Evolutionary conservation across 768 basidiomycete genomes (phyloP).

Genomic region (Auriscalpium vulgare): DNA sequence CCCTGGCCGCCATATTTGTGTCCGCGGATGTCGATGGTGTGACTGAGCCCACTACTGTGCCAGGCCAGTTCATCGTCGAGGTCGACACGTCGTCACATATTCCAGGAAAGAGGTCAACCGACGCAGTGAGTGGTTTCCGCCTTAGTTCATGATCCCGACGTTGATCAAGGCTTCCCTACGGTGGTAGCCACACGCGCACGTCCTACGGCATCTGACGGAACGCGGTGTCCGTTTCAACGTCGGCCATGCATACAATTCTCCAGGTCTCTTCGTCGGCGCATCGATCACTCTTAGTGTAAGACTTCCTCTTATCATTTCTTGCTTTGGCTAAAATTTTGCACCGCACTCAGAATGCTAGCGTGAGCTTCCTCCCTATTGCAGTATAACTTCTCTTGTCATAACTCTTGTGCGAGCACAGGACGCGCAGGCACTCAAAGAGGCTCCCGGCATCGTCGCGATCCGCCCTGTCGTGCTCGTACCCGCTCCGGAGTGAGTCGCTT

Average conservation of each 20-base stretch:
- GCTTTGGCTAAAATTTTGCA: no score
- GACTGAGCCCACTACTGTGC: no score
- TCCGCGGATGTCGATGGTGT: background rate
- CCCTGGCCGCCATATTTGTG: no score
- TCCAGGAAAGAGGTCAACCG: background rate
- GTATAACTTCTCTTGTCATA: no score
- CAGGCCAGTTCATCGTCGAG: background rate
- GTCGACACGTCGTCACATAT: background rate
- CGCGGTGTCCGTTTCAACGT: background rate
- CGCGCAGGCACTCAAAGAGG: constrained; percentile 34
- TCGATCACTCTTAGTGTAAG: constrained; percentile 29
- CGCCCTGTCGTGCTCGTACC: constrained; percentile 42
- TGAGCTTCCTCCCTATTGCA: no score
- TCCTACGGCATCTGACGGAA: background rate
- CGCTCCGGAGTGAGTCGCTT: constrained; percentile 31
- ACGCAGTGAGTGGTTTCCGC: background rate
- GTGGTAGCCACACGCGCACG: background rate
- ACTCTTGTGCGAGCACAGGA: constrained; percentile 24
- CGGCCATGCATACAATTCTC: background rate
- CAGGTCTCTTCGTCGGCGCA: background rate
- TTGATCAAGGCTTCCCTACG: background rate
- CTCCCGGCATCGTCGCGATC: constrained; percentile 47
- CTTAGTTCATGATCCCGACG: background rate
- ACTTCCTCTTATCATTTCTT: constrained; percentile 32
- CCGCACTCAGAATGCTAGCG: no score